phyloP scores from a whole-genome alignment of 2,329 filamentous ascomycete species.

The Pleomassaria siparia region DNA sequence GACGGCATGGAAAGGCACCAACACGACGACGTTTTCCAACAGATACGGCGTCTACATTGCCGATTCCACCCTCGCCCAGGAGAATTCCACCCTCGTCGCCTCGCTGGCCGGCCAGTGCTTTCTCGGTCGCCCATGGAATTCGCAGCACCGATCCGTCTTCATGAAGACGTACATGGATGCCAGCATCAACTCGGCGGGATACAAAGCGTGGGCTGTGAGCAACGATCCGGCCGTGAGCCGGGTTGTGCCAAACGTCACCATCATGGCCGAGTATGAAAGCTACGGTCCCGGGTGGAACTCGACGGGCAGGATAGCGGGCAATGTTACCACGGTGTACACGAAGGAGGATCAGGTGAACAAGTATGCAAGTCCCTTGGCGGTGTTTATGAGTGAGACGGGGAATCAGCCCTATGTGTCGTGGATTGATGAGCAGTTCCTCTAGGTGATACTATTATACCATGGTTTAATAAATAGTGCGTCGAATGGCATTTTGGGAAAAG shows the following conservation, averaged over 20 bases:
- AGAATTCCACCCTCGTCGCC: conserved; percentile 50
- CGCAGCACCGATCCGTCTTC: conserved; percentile 59
- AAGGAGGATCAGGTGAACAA: conserved; percentile 38
- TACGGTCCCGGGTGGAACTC: conserved; percentile 58
- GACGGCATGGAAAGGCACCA: conserved; percentile 69
- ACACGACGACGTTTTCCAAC: conserved; percentile 67
- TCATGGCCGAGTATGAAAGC: conserved; percentile 59
- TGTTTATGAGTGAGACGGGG: conserved; percentile 49
- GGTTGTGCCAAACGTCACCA: conserved; percentile 48
- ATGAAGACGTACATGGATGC: conserved; percentile 58
- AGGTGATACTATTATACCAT: too few relatives aligned
- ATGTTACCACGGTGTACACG: conserved; percentile 53
- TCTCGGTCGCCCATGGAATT: conserved; percentile 65
- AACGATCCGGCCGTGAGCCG: conserved; percentile 33
- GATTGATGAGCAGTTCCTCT: conserved; percentile 46
- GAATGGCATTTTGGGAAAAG: too few relatives aligned
- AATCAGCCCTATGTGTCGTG: conserved; percentile 50
- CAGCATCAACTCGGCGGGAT: conserved; percentile 56
- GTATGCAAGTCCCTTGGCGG: conserved; percentile 45
- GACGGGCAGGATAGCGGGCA: conserved; percentile 46
- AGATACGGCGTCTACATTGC: conserved; percentile 69
- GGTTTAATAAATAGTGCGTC: too few relatives aligned
- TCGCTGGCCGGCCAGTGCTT: conserved; percentile 53
- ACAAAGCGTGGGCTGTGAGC: conserved; percentile 53
- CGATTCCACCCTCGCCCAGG: conserved; percentile 55